Conservation (phyloP, 2,329 filamentous ascomycete species). For the Myriosclerotinia duriaeana region DNA sequence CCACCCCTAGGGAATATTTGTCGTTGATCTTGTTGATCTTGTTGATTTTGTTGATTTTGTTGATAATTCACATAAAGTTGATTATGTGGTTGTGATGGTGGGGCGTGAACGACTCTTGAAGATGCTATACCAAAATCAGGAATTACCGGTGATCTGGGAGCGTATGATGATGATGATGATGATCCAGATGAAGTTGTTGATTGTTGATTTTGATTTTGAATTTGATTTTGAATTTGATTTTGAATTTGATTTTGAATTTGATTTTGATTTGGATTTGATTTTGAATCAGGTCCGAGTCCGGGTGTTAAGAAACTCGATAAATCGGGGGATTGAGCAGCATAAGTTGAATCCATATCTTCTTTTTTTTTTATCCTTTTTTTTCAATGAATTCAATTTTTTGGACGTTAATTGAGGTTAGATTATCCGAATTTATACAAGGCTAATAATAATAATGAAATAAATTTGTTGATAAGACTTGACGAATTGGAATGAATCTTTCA, state of each 20-base stretch:
- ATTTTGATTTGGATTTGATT: conserved; percentile 30
- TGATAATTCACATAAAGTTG: conserved; percentile 33
- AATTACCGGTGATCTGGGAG: conserved; percentile 38
- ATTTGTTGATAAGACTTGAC: conserved; percentile 12
- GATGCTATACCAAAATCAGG: conserved; percentile 32
- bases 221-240: conserved; percentile 24
- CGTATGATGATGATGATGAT: conserved; percentile 27
- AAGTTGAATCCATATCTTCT: conserved; percentile 39
- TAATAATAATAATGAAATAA: conserved; percentile 27
- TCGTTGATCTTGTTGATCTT: not conserved
- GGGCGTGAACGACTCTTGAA: not conserved
- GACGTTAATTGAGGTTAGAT: too few relatives aligned
- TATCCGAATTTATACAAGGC: conserved; percentile 31
- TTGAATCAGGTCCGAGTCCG: conserved; percentile 33
- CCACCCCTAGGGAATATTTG: too few relatives aligned
- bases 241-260: conserved; percentile 28
- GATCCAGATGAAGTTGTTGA: not conserved
- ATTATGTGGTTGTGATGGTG: conserved; percentile 22
- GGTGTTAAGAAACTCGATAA: conserved; percentile 39
- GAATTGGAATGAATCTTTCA: not conserved
- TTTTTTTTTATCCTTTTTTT: too few relatives aligned
- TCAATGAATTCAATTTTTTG: too few relatives aligned
- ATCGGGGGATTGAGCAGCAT: conserved; percentile 41
- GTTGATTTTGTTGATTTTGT: conserved; percentile 24
- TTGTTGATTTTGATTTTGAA: conserved; percentile 28